Evolutionary conservation across 2,329 filamentous ascomycete genomes (phyloP), one percentile per base, ranked within the genome.

Genomic region (Chaetomiaceae sp.): DNA sequence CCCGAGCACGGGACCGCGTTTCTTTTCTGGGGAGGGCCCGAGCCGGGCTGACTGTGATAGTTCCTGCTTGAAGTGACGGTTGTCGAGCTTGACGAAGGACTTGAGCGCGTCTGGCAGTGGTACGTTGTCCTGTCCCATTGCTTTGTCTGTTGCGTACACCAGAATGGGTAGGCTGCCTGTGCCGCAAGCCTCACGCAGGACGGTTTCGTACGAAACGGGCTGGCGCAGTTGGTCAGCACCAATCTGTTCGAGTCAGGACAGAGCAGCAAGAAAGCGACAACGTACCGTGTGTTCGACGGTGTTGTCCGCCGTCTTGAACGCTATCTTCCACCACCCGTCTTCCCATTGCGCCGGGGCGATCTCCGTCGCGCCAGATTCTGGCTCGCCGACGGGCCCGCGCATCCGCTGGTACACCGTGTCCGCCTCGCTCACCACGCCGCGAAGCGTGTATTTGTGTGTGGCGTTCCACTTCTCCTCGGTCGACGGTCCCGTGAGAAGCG

Each of bases 31-130:
- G 10, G 53, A 53, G 17, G 48, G 53, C 36, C 58, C 53, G 12
- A 45, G 39, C 20, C 44, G 41, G 17, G 45, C 49, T 3, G 39
- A 40, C 32, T 61, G 57, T 3, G 51, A 26, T 14, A 62, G 38
- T 41, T 67, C 64, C 46, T 62, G 60, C 49, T 61, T 63, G 17
- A 65, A 66, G 29, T 57, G 51, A 1, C 61, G 57, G 44, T 67
- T 66, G 50, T 67, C 65, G 43, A 62, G 59, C 32, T 58, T 60
- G 14, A 66, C 53, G 44, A 67, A 67, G 4, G 57, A 61, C 46
- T 58, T 53, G 17, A 65, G 54, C 4, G 60, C 56, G 11, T 58
- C 56, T 1, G 60, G 50, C 18, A 67, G 42, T 4, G 57, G 53
- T 0, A 47, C 9, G 0, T 47, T 48, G 1, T 54, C 48, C 9